phyloP scores from a whole-genome alignment of 495 filamentous ascomycete species.

The Sordaria brevicollis region DNA sequence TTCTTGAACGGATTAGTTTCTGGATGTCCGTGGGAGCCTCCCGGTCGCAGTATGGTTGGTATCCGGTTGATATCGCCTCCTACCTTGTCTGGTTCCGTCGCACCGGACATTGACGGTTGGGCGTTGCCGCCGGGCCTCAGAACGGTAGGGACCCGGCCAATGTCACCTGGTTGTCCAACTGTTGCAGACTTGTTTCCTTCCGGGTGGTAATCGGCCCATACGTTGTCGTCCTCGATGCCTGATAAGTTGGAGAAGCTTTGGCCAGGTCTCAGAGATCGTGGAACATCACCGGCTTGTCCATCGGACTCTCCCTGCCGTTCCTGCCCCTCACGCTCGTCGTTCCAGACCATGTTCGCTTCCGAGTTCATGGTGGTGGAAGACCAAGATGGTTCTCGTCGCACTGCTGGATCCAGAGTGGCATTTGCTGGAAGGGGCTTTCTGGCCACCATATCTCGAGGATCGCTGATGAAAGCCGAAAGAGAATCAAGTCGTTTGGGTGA shows the following conservation, averaged over 20 bases:
- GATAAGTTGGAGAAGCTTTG: slow-evolving; percentile 7
- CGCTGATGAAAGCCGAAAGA: background rate
- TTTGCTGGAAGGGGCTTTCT: slow-evolving; percentile 31
- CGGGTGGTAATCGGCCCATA: slow-evolving; percentile 11
- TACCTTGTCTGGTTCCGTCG: background rate
- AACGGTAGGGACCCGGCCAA: slow-evolving; percentile 9
- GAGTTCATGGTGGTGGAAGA: slow-evolving; percentile 24
- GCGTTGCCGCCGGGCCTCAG: slow-evolving; percentile 12
- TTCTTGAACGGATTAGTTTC: slow-evolving; percentile 48
- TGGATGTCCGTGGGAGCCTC: slow-evolving; percentile 16
- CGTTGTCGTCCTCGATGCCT: slow-evolving; percentile 10
- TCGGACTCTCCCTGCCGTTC: background rate
- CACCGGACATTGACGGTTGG: background rate
- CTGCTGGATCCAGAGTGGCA: slow-evolving; percentile 17
- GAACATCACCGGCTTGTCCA: slow-evolving; percentile 5
- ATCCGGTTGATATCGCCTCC: slow-evolving; percentile 12
- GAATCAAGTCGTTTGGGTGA: background rate
- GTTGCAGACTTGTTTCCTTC: background rate
- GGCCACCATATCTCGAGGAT: slow-evolving; percentile 17
- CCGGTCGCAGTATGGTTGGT: slow-evolving; percentile 25
- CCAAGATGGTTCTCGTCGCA: slow-evolving; percentile 20
- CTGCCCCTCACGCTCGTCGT: slow-evolving; percentile 6
- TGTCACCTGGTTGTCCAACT: slow-evolving; percentile 1
- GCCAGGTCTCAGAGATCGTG: slow-evolving; percentile 20
- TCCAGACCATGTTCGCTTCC: slow-evolving; percentile 27